Base-by-base conservation (phyloP, 352 stramenopile species). In the Pythium dissotocum region DNA sequence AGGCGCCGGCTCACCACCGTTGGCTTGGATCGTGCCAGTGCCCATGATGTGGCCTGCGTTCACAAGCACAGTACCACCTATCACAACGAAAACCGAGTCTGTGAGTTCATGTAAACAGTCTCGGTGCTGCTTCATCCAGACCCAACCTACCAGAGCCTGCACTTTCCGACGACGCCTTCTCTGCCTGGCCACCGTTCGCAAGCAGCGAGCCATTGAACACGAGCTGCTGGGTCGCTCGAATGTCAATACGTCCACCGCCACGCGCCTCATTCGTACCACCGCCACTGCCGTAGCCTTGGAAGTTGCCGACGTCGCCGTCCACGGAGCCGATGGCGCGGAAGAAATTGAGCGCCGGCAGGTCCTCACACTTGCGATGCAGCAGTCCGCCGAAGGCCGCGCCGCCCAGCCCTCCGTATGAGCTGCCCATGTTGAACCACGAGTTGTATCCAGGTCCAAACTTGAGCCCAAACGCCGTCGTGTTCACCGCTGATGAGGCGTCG, bases 361-460 rank as follows among this genome's bases (percentile, higher is more conserved):
- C 71, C 9, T 91, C 83, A 61, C 88, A 96, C 13, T 67, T 80
- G 0, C 58, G 49, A 9, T 42, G 58, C 12, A 76, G 51, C 14
- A 69, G 4, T 2, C 57, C 58, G 4, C 77, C 80, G 44, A 96
- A 52, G 7, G 85, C 89, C 13, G 80, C 83, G n/a, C 88, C 88
- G 16, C 85, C 88, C 8, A 91, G 80, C 28, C 88, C 88, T 49
- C 86, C 88, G 54, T 94, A 94, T 57, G 77, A 89, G 13, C 83
- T 87, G 2, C 86, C 88, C 63, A 82, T 77, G 7, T 75, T 73
- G 21, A 75, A 73, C 78, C 77, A 90, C 33, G 84, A 91, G 65
- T 93, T 91, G 70, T 87, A 95, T 0, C 88, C 88, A 6, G 86
- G 88, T 1, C 88, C 88, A 28, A 94, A 95, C 62, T 91, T 91